Evolutionary conservation across 352 stramenopile genomes (phyloP).

Genomic region (Blastocystis sp.): DNA sequence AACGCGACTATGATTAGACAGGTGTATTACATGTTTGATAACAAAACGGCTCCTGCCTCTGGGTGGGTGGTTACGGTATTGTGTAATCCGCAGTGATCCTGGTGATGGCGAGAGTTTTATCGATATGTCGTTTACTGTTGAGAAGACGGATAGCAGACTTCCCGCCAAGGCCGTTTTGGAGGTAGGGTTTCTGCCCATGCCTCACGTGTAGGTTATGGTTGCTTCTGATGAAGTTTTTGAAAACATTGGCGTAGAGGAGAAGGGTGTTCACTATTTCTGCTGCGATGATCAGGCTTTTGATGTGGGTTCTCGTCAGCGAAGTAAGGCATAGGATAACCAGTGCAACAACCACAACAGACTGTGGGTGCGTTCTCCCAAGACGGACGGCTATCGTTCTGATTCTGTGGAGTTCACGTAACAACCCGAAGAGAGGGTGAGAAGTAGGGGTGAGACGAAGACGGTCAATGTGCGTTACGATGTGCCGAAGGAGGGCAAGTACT

Average conservation of each 20-base stretch:
- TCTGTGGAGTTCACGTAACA: slow-evolving; percentile 25
- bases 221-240: slow-evolving; percentile 60
- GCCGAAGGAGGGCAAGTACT: slow-evolving; percentile 68
- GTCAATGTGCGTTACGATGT: slow-evolving; percentile 57
- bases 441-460: slow-evolving; percentile 55
- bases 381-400: not conserved
- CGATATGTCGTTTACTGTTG: slow-evolving; percentile 26
- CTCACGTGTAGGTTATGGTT: slow-evolving; percentile 49
- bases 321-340: slow-evolving; percentile 44
- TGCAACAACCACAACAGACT: slow-evolving; percentile 51
- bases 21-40: slow-evolving; percentile 68
- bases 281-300: slow-evolving; percentile 68
- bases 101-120: slow-evolving; percentile 67
- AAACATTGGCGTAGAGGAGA: slow-evolving; percentile 54
- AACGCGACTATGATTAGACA: slow-evolving; percentile 48
- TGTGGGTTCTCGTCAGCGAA: not conserved
- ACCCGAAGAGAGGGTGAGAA: not conserved
- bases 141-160: slow-evolving; percentile 1
- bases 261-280: slow-evolving; percentile 35
- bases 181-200: not conserved
- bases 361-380: not conserved
- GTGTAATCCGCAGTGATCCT: slow-evolving; percentile 15
- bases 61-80: slow-evolving; percentile 10
- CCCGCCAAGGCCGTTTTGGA: slow-evolving; percentile 33
- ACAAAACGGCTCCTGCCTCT: slow-evolving; percentile 41